These are phyloP conservation scores for Skeletonema costatum DNA, from an alignment of 108 stramenopile genomes.

Conservation along the genomic window DNA sequence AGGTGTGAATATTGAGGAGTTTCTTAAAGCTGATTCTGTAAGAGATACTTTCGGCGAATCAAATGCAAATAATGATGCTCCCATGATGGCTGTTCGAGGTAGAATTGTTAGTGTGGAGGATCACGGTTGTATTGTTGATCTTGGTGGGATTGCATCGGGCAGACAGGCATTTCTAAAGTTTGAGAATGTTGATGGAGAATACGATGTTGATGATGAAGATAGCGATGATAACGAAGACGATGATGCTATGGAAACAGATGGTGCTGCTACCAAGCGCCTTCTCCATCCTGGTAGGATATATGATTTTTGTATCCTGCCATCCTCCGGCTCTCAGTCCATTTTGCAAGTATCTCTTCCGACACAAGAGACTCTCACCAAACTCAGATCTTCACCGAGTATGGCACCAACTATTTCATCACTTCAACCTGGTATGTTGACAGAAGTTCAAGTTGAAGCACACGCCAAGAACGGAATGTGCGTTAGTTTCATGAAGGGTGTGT, in stretches of 20 bases:
- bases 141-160: constrained; percentile 21
- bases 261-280: constrained; percentile 13
- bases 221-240: constrained; percentile 29
- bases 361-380: constrained; percentile 10
- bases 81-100: constrained; percentile 50
- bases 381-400: constrained; percentile 18
- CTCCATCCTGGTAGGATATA: constrained; percentile 53
- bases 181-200: constrained; percentile 61
- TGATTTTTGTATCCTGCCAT: constrained; percentile 46
- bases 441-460: constrained; percentile 65
- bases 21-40: neutral
- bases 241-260: constrained; percentile 11
- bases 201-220: constrained; percentile 38
- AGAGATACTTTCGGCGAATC: neutral
- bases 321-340: constrained; percentile 19
- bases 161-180: constrained; percentile 68
- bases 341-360: constrained; percentile 32
- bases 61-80: neutral
- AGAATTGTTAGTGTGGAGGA: constrained; percentile 72
- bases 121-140: constrained; percentile 82
- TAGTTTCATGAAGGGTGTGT: constrained; percentile 66
- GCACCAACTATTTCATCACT: constrained; percentile 52
- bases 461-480: constrained; percentile 87
- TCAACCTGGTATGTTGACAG: constrained; percentile 69
- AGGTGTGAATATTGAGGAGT: constrained; percentile 29